Conservation (phyloP, 129 eudicot species). For the Helianthus tuberosus region DNA sequence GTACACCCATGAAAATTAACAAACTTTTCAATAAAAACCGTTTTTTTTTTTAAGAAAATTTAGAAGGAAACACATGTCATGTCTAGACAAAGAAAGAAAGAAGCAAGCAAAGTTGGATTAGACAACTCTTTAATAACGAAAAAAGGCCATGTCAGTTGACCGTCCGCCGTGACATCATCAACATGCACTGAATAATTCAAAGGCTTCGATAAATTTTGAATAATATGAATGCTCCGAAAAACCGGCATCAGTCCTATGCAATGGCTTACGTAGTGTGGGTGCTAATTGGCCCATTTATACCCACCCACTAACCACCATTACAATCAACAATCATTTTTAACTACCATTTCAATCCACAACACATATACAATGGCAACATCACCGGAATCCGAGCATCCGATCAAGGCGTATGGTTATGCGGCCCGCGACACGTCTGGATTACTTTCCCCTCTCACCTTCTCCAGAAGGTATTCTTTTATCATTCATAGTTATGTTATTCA, state of each 20-base stretch:
- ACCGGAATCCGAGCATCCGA: too few species aligned
- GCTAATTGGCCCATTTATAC: not conserved
- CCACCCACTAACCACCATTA: not conserved
- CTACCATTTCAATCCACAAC: not conserved
- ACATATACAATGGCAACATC: constrained; percentile 27
- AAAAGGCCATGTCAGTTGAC: not conserved
- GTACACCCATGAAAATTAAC: too few species aligned
- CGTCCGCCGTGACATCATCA: not conserved
- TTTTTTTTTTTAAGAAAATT: too few species aligned
- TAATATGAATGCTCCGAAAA: constrained; percentile 3
- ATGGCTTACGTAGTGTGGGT: not conserved
- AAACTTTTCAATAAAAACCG: too few species aligned
- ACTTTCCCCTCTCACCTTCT: too few species aligned
- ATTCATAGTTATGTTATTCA: too few species aligned
- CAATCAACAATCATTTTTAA: not conserved
- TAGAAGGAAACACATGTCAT: too few species aligned
- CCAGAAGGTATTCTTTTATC: too few species aligned
- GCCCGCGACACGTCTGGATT: too few species aligned
- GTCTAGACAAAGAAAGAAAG: too few species aligned
- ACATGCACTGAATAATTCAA: not conserved
- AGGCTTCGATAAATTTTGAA: not conserved
- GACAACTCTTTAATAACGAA: not conserved
- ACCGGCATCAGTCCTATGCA: not conserved
- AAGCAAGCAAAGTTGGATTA: not conserved
- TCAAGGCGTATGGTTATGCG: too few species aligned